phyloP scores from a whole-genome alignment of 352 stramenopile species.

The Pythium grandisporangium region DNA sequence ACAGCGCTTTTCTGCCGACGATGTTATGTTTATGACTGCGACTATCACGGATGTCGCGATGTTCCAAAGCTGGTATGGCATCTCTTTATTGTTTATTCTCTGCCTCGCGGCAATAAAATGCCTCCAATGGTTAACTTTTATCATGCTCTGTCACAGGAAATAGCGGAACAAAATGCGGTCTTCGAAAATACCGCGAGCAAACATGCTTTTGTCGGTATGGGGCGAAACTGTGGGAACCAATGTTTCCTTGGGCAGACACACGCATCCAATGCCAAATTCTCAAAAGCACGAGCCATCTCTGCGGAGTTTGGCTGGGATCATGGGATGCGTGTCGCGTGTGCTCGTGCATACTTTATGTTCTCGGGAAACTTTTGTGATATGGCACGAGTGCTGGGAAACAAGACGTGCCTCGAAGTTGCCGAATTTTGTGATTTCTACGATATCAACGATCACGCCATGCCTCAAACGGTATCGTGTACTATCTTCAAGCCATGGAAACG shows the following conservation, averaged over 20 bases:
- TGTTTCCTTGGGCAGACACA: slow-evolving; percentile 58
- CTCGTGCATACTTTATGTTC: slow-evolving; percentile 58
- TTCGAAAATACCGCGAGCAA: slow-evolving; percentile 29
- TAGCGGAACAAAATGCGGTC: slow-evolving; percentile 57
- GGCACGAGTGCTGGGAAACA: slow-evolving; percentile 51
- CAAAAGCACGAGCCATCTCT: slow-evolving; percentile 39
- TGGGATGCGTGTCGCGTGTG: slow-evolving; percentile 30
- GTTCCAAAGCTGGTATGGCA: slow-evolving; percentile 42
- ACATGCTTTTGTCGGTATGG: slow-evolving; percentile 22
- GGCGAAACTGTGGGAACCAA: slow-evolving; percentile 65
- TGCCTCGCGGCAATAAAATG: too few species aligned
- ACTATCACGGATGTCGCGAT: slow-evolving; percentile 64
- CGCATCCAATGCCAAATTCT: slow-evolving; percentile 23
- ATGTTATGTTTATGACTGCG: slow-evolving; percentile 82
- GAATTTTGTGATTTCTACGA: slow-evolving; percentile 60
- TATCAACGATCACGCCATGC: slow-evolving; percentile 49
- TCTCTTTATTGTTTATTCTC: too few species aligned
- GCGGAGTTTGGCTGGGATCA: slow-evolving; percentile 41
- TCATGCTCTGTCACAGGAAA: slow-evolving; percentile 16
- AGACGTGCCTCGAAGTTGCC: slow-evolving; percentile 62
- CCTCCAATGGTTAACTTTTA: neutral
- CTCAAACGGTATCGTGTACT: too few species aligned
- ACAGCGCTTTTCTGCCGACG: slow-evolving; percentile 65
- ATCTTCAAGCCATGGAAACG: too few species aligned
- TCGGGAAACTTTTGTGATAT: slow-evolving; percentile 74